Conservation (phyloP, 2,329 filamentous ascomycete species). For the Aspergillus latus region DNA sequence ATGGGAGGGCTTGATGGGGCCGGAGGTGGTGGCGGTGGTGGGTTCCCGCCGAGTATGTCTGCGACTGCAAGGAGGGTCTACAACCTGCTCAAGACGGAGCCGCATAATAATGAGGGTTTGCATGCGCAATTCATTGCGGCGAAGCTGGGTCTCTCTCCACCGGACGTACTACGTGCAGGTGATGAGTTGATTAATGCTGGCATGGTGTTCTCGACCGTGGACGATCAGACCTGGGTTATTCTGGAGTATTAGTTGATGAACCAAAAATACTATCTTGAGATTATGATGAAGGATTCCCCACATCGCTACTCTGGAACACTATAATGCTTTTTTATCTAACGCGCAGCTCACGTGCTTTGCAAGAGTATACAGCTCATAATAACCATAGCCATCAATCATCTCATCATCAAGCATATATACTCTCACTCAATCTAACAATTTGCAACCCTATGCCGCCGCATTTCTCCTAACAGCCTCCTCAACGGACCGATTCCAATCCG, state of each 20-base stretch:
- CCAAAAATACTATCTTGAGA: too few relatives aligned
- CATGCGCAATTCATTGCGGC: slow-evolving; percentile 75
- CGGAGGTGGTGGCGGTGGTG: slow-evolving; percentile 24
- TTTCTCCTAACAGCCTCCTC: slow-evolving; percentile 62
- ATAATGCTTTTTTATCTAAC: too few relatives aligned
- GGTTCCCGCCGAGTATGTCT: slow-evolving; percentile 46
- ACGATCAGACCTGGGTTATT: slow-evolving; percentile 89
- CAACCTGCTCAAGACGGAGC: slow-evolving; percentile 63
- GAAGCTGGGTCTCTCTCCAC: slow-evolving; percentile 62
- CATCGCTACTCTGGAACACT: too few relatives aligned
- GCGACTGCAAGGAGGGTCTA: slow-evolving; percentile 68
- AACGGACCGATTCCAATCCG: slow-evolving; percentile 60
- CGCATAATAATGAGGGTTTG: slow-evolving; percentile 77
- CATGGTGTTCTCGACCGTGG: slow-evolving; percentile 84
- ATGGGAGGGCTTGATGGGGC: slow-evolving; percentile 32
- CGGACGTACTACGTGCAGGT: slow-evolving; percentile 72
- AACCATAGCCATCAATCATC: neutral
- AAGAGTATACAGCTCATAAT: neutral
- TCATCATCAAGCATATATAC: neutral
- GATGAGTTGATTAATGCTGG: slow-evolving; percentile 76
- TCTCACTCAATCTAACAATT: too few relatives aligned
- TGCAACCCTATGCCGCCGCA: slow-evolving; percentile 22
- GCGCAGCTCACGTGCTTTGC: neutral
- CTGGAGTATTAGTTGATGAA: slow-evolving; percentile 55
- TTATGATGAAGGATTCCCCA: too few relatives aligned